A percentile compares a stretch with the other conserved stretches of the same genome.
These are phyloP conservation scores for Pelargonium australe DNA, from an alignment of 441 rosid species.

Conservation along the genomic window DNA sequence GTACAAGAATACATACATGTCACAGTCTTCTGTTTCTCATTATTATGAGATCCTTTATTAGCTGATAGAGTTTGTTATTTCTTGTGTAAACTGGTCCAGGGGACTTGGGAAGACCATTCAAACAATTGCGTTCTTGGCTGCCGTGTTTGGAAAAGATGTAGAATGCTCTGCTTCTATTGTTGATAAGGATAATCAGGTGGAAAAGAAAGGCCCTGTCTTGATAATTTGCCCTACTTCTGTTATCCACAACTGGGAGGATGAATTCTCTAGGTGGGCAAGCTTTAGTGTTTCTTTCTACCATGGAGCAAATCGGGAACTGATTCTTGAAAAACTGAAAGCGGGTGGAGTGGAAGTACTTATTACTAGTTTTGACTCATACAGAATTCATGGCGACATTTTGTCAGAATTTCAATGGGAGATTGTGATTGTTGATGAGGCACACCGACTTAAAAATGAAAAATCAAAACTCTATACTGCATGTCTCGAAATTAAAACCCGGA, in stretches of 20 bases:
- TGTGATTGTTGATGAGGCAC: conserved; percentile 88
- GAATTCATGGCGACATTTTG: conserved; percentile 68
- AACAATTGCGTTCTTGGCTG: conserved; percentile 87
- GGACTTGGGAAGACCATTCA: conserved; percentile 97
- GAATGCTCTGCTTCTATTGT: conserved; percentile 32
- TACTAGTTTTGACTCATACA: conserved; percentile 78
- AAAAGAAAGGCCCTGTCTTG: conserved; percentile 48
- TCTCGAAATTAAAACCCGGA: conserved; percentile 47
- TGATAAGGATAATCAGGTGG: conserved; percentile 25
- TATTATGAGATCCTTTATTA: neutral
- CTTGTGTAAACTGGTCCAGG: conserved; percentile 33
- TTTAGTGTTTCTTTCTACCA: conserved; percentile 67
- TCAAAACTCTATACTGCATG: conserved; percentile 83
- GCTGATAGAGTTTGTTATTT: conserved; percentile 6
- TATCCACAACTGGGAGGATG: conserved; percentile 84
- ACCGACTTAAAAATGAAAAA: conserved; percentile 81
- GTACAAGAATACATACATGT: neutral
- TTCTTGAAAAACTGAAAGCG: conserved; percentile 66
- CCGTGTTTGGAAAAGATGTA: conserved; percentile 62
- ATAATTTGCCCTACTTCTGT: conserved; percentile 86
- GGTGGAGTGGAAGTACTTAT: conserved; percentile 63
- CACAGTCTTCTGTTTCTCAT: neutral
- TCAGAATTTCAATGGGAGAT: conserved; percentile 76
- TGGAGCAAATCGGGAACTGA: conserved; percentile 66
- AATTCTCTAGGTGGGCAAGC: conserved; percentile 78